phyloP scores from a whole-genome alignment of 768 basidiomycete species.

The Brasilioporus rufonigricans region DNA sequence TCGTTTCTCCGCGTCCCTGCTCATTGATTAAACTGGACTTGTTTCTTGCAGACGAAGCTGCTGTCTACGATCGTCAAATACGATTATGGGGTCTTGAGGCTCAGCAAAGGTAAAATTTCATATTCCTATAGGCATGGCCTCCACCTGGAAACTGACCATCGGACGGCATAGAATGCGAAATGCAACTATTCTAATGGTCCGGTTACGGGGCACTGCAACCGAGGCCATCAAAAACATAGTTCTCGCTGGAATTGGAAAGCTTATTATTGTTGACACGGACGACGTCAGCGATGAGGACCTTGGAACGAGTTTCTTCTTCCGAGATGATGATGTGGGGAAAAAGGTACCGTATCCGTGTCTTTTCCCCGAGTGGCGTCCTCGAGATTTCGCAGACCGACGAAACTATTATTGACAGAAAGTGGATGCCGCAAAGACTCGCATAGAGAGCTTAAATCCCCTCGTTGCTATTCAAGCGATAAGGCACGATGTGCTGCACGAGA shows the following conservation, averaged over 20 bases:
- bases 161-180: conserved; percentile 75
- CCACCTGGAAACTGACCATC: conserved; percentile 9
- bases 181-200: conserved; percentile 82
- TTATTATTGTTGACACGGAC: conserved; percentile 80
- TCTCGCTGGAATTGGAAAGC: conserved; percentile 88
- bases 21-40: neutral
- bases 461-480: conserved; percentile 75
- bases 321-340: conserved; percentile 89
- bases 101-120: conserved; percentile 72
- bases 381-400: conserved; percentile 36
- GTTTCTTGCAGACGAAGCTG: conserved; percentile 53
- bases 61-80: conserved; percentile 95
- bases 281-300: conserved; percentile 82
- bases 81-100: conserved; percentile 98
- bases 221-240: conserved; percentile 98
- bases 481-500: conserved; percentile 45
- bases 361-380: conserved; percentile 36
- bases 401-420: conserved; percentile 58
- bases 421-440: conserved; percentile 77
- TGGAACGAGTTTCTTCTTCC: conserved; percentile 89
- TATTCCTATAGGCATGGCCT: neutral
- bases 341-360: conserved; percentile 49
- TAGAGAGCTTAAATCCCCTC: conserved; percentile 90
- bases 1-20: neutral
- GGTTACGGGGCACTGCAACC: conserved; percentile 79